Evolutionary conservation across 1,284 basidiomycete genomes (phyloP), one percentile per base, ranked within the genome.

Genomic region (Bondarzewia mesenterica): DNA sequence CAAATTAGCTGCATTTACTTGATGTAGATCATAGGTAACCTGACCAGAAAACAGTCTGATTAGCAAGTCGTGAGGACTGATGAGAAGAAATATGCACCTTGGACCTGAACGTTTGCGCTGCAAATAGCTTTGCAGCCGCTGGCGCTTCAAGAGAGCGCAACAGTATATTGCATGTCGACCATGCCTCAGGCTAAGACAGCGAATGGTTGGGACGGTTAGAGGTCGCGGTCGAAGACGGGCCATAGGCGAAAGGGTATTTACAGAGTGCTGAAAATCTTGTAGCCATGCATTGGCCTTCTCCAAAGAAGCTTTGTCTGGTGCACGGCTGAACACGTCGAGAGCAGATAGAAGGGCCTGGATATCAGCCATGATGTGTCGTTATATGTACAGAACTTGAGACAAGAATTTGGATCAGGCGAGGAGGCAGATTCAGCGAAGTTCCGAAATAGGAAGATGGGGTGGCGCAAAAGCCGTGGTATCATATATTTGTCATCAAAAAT

Each of bases 221-320:
- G 69, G 70, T 65, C 71, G 65, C 67, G 70, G 72, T 71, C 64
- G 74, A 72, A 58, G 61, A 58, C 65, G 75, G 77, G 73, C 76
- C 73, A 78, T 66, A 76, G 74, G 76, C 73, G 78, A 81, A 78
- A 81, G 69, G 66, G 70, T 63, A 89, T 82, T 82, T 82, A 94
- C 92, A 71, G 90, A 92, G 74, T 95, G 93, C 71, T 96, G 93
- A 64, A 95, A 96, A 68, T 93, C 89, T 71, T 93, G 88, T 53
- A 96, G 82, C 90, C 90, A 95, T 57, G 82, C 73, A 70, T 93
- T 94, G 57, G 92, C 93, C 54, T 77, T 78, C 57, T 89, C 86
- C 58, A 97, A 80, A 10, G 89, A 82, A 14, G 68, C 68, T 57
- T 89, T 85, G 73, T 96, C 89, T 25, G 94, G 89, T 38, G 84